These are phyloP conservation scores for Cetraspora pellucida DNA, from an alignment of 192 early-diverging fungal genomes.

Conservation along the genomic window DNA sequence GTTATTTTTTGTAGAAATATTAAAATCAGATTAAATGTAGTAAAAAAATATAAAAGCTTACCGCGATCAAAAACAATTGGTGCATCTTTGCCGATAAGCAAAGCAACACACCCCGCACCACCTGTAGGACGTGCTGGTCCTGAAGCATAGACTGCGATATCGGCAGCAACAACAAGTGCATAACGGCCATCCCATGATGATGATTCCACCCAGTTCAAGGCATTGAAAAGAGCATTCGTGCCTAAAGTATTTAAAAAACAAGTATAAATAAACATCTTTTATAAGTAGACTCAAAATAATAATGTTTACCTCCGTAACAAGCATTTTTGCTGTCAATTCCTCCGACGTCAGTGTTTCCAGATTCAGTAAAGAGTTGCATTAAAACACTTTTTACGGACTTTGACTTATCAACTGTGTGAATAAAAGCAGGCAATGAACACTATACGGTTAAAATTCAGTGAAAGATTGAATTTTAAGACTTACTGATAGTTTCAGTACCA, in stretches of 20 bases:
- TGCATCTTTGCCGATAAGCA: conserved; percentile 91
- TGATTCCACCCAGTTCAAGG: conserved; percentile 96
- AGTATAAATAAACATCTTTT: not conserved
- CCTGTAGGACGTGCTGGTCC: conserved; percentile 93
- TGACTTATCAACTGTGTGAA: conserved; percentile 81
- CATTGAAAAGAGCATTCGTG: conserved; percentile 93
- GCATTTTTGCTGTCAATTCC: conserved; percentile 99
- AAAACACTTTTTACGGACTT: conserved; percentile 97
- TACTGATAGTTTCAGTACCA: conserved; percentile 94
- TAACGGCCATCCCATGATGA: conserved; percentile 92
- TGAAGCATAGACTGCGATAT: conserved; percentile 94
- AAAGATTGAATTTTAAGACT: not conserved
- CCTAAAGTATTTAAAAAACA: conserved; percentile 2
- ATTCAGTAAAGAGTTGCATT: conserved; percentile 92
- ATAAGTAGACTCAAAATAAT: not conserved
- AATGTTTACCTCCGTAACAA: conserved; percentile 85
- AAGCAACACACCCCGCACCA: conserved; percentile 89
- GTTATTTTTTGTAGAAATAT: not conserved
- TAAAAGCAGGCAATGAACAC: not conserved
- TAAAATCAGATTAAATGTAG: not conserved
- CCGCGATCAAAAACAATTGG: conserved; percentile 89
- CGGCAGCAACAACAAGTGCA: conserved; percentile 88
- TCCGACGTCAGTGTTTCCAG: conserved; percentile 91
- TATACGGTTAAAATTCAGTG: not conserved
- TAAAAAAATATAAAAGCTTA: conserved; percentile 16